phyloP scores from a whole-genome alignment of 2,329 filamentous ascomycete genomes.

The Phoma sp. region DNA sequence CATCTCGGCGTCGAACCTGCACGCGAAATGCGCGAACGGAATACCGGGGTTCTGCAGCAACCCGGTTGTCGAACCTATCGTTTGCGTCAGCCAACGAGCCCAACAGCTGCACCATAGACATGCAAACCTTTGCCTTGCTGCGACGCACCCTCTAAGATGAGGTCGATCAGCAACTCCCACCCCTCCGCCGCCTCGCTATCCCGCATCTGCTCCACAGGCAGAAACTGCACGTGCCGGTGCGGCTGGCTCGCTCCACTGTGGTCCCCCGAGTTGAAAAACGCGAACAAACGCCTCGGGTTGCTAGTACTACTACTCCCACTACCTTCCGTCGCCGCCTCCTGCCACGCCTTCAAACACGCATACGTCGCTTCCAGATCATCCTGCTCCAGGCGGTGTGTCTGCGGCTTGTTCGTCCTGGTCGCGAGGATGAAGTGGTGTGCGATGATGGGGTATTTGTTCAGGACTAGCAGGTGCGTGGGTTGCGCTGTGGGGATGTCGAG shows the following conservation, averaged over 20 bases:
- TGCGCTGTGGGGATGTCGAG: slow-evolving; percentile 54
- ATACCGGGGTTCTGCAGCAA: slow-evolving; percentile 39
- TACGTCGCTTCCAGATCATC: slow-evolving; percentile 67
- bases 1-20: slow-evolving; percentile 50
- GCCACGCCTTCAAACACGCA: slow-evolving; percentile 66
- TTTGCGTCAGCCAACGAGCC: slow-evolving; percentile 10
- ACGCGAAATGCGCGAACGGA: slow-evolving; percentile 60
- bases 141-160: slow-evolving; percentile 31
- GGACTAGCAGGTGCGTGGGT: slow-evolving; percentile 66
- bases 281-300: slow-evolving; percentile 58
- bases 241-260: slow-evolving; percentile 75
- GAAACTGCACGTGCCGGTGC: slow-evolving; percentile 74
- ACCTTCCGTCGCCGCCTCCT: slow-evolving; percentile 23
- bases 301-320: slow-evolving; percentile 3
- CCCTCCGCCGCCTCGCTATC: slow-evolving; percentile 45
- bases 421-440: slow-evolving; percentile 75
- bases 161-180: slow-evolving; percentile 61
- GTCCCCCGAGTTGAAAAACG: slow-evolving; percentile 73
- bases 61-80: slow-evolving; percentile 5
- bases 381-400: slow-evolving; percentile 67
- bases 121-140: slow-evolving; percentile 6
- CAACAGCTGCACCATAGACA: not conserved
- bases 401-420: slow-evolving; percentile 67
- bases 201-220: slow-evolving; percentile 69
- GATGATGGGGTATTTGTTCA: slow-evolving; percentile 79